Evolutionary conservation across 2,329 filamentous ascomycete genomes (phyloP), one percentile per base, ranked within the genome.

Genomic region (Akanthomyces uredinophilus): DNA sequence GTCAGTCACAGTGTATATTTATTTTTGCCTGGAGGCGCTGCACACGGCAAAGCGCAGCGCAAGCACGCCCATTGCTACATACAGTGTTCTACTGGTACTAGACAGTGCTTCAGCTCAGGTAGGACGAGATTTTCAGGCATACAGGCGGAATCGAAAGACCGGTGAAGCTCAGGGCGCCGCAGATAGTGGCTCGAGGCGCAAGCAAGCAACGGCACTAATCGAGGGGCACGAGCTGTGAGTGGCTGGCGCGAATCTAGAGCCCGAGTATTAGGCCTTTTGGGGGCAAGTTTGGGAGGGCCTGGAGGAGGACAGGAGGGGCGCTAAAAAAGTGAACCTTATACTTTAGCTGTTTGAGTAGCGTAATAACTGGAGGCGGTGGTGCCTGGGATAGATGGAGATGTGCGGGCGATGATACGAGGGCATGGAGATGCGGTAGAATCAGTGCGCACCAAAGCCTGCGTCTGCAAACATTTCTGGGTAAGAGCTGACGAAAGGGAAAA

Each of bases 171-270:
- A n/a, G 18, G n/a, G 44, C 41, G 14, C 14, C 14, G 22, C 44
- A 39, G 22, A n/a, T 50, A 27, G 57, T 60, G 57, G 57, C n/a
- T 20, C 32, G 20, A 59, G 56, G 46, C 20, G 56, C 32, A 50
- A 22, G 50, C 43, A 20, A 55, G 50, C 37, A 46, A 14, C 35
- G 39, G 39, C 49, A 46, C 54, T 50, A 63, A 47, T 50, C 41
- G 56, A 59, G 44, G 41, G 22, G 53, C 32, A n/a, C 39, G 22
- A 60, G 57, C 50, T 50, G 37, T 60, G 56, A 63, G 46, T 60
- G 62, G 57, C 50, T 47, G 57, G 35, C 10, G 59, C 32, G 7
- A 43, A 29, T 39, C 41, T 59, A 27, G 47, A 50, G 37, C 29
- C 24, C 16, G 43, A 43, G 39, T 47, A 41, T 51, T 62, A 24